Percentiles rank a stretch among this genome's conserved stretches.
Evolutionary conservation across 352 stramenopile genomes (phyloP).

Genomic region (Globisporangium iwayamae): DNA sequence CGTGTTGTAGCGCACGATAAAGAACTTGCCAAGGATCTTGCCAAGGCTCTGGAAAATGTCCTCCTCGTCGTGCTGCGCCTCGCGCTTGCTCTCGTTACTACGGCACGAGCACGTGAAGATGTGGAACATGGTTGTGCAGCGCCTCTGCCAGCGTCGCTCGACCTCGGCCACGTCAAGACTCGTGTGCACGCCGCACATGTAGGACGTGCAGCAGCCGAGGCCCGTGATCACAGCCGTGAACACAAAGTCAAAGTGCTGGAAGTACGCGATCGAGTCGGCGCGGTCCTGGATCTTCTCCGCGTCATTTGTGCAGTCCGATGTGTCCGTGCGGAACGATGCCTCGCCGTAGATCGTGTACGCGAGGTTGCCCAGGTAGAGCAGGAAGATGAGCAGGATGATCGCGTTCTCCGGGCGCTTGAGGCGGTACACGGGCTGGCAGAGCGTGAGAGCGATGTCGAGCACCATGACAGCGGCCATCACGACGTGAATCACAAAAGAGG

Average conservation of each 20-base stretch:
- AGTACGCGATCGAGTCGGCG: conserved; percentile 51
- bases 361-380: conserved; percentile 51
- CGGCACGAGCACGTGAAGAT: conserved; percentile 47
- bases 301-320: conserved; percentile 42
- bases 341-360: conserved; percentile 64
- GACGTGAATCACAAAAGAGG: conserved; percentile 53
- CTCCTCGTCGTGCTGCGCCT: conserved; percentile 39
- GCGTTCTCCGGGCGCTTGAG: conserved; percentile 42
- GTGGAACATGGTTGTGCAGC: conserved; percentile 59
- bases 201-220: conserved; percentile 45
- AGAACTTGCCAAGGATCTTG: conserved; percentile 67
- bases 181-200: conserved; percentile 68
- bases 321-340: conserved; percentile 43
- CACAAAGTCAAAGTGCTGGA: conserved; percentile 73
- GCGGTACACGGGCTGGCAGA: conserved; percentile 58
- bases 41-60: conserved; percentile 70
- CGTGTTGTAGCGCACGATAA: conserved; percentile 68
- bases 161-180: conserved; percentile 45
- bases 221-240: conserved; percentile 42
- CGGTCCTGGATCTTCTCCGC: conserved; percentile 51
- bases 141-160: conserved; percentile 61
- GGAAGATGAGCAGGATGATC: conserved; percentile 56
- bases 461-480: conserved; percentile 37
- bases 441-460: conserved; percentile 35
- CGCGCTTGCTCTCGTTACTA: conserved; percentile 16